These are phyloP conservation scores for Schwanniomyces etchellsii DNA, from an alignment of 1,139 yeast genomes.

Conservation along the genomic window DNA sequence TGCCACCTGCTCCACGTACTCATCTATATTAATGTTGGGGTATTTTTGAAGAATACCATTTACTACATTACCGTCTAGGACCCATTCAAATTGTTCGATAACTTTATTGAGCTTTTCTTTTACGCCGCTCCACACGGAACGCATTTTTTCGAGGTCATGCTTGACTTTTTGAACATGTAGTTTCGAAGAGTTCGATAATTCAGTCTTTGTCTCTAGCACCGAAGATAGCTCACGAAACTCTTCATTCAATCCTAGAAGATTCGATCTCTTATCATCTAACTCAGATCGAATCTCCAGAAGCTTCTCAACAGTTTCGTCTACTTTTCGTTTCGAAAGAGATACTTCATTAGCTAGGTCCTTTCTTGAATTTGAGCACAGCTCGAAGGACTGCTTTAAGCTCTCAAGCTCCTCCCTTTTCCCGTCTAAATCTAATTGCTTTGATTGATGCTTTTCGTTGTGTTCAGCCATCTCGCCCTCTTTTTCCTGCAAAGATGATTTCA, in stretches of 20 bases:
- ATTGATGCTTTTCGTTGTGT: constrained; percentile 54
- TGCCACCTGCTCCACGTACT: constrained; percentile 52
- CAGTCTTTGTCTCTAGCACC: constrained; percentile 48
- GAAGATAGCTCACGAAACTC: constrained; percentile 64
- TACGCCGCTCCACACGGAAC: constrained; percentile 36
- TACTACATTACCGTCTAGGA: constrained; percentile 55
- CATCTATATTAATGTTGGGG: constrained; percentile 58
- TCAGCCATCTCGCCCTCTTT: constrained; percentile 41
- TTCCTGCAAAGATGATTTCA: constrained; percentile 31
- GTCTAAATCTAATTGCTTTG: constrained; percentile 65
- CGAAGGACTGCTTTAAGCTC: constrained; percentile 36
- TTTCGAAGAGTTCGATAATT: constrained; percentile 44
- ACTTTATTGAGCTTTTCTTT: constrained; percentile 44
- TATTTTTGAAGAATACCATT: constrained; percentile 50
- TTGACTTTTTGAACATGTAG: constrained; percentile 53
- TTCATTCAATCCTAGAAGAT: constrained; percentile 66
- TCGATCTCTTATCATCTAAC: constrained; percentile 59
- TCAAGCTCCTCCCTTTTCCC: constrained; percentile 57
- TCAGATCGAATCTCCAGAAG: constrained; percentile 33
- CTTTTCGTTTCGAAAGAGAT: constrained; percentile 13
- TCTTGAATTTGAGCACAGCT: constrained; percentile 25
- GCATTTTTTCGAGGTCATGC: constrained; percentile 61
- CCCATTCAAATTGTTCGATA: constrained; percentile 64
- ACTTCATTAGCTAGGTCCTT: constrained; percentile 23
- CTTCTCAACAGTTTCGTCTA: constrained; percentile 20